A percentile compares a stretch with the other conserved stretches of the same genome.
phyloP scores from a whole-genome alignment of 495 filamentous ascomycete genomes.

The Neurospora discreta region DNA sequence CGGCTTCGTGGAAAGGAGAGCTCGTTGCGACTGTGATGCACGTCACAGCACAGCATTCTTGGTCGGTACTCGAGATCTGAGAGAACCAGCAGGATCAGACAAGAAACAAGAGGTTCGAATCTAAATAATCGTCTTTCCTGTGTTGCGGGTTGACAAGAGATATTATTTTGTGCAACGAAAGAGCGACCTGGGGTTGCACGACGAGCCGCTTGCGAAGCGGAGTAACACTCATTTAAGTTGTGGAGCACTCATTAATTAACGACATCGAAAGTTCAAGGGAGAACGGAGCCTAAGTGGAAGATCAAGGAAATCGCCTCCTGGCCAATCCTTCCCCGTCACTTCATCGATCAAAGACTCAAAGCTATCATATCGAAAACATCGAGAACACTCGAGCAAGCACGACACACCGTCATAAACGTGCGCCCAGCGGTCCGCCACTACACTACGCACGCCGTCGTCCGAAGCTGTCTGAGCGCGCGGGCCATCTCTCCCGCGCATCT shows the following conservation, averaged over 20 bases:
- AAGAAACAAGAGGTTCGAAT: not conserved
- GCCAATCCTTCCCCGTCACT: not conserved
- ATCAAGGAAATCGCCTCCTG: not conserved
- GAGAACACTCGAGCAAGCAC: not conserved
- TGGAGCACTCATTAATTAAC: not conserved
- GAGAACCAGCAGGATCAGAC: not conserved
- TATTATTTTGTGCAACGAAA: not conserved
- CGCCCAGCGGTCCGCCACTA: not conserved
- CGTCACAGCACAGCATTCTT: not conserved
- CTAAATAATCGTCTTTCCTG: not conserved
- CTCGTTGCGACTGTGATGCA: not conserved
- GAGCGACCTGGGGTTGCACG: not conserved
- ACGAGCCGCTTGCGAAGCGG: not conserved
- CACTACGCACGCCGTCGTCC: not conserved
- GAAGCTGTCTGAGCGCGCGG: not conserved
- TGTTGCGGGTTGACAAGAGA: not conserved
- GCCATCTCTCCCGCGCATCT: not conserved
- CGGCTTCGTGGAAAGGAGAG: not conserved
- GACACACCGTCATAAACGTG: not conserved
- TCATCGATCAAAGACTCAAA: not conserved
- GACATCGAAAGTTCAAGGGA: not conserved
- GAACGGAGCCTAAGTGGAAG: not conserved
- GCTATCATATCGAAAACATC: not conserved
- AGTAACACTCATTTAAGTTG: not conserved
- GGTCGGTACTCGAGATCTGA: not conserved